Evolutionary conservation across 2,329 filamentous ascomycete genomes (phyloP).

Genomic region (Salinomyces thailandicus): DNA sequence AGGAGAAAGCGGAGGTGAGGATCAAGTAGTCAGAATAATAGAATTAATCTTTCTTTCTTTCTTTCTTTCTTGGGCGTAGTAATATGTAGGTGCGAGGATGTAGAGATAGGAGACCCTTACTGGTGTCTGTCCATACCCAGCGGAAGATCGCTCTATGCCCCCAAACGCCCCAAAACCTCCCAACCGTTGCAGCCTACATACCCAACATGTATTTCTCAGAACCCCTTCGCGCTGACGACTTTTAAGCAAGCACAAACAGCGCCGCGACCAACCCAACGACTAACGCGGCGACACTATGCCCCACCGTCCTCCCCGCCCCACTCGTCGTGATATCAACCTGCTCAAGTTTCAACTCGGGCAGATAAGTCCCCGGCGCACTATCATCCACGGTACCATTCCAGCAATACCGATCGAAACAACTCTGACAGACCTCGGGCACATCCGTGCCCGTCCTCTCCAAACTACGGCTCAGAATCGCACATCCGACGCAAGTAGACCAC

Average conservation of each 20-base stretch:
- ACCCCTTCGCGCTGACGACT: too few species aligned
- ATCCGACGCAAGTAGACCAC: conserved; percentile 80
- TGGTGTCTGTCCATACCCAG: too few species aligned
- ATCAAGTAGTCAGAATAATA: too few species aligned
- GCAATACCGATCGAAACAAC: conserved; percentile 77
- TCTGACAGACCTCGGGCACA: conserved; percentile 59
- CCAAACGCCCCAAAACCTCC: too few species aligned
- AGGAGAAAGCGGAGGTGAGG: too few species aligned
- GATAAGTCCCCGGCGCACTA: conserved; percentile 14
- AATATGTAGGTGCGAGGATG: too few species aligned
- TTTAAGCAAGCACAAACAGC: background rate
- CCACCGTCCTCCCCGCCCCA: background rate
- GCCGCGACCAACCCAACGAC: background rate
- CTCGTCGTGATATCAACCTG: conserved; percentile 9
- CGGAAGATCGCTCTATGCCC: too few species aligned
- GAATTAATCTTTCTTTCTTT: too few species aligned
- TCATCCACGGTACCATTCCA: conserved; percentile 67
- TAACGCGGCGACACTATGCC: background rate
- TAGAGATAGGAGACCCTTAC: too few species aligned
- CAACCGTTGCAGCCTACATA: too few species aligned
- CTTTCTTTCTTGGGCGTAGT: too few species aligned
- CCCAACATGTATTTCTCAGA: too few species aligned
- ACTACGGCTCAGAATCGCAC: conserved; percentile 70
- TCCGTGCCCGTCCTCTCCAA: conserved; percentile 58
- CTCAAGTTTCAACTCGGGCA: conserved; percentile 18